phyloP scores from a whole-genome alignment of 2,329 filamentous ascomycete species.

The Aspergillus fructus region DNA sequence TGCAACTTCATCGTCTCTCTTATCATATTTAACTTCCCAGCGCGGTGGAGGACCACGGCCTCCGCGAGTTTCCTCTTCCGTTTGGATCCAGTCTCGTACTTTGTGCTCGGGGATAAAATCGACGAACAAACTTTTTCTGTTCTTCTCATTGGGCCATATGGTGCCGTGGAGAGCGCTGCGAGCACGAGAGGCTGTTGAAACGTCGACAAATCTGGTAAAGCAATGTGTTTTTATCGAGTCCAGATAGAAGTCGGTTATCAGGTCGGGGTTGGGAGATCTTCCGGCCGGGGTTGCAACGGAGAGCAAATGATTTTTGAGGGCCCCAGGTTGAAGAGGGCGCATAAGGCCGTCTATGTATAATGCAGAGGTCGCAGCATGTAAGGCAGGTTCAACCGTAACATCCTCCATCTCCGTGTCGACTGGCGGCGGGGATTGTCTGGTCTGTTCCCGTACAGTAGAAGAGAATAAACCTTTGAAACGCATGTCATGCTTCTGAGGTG shows the following conservation, averaged over 20 bases:
- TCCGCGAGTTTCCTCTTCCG: slow-evolving; percentile 57
- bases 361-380: slow-evolving; percentile 71
- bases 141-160: slow-evolving; percentile 84
- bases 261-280: slow-evolving; percentile 51
- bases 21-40: slow-evolving; percentile 74
- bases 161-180: slow-evolving; percentile 73
- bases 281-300: slow-evolving; percentile 64
- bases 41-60: slow-evolving; percentile 46
- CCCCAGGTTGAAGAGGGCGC: slow-evolving; percentile 72
- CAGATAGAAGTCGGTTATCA: slow-evolving; percentile 71
- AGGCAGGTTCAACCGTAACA: slow-evolving; percentile 53
- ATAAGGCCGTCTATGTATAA: slow-evolving; percentile 90
- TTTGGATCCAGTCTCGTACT: slow-evolving; percentile 70
- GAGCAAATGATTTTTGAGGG: slow-evolving; percentile 68
- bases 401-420: slow-evolving; percentile 33
- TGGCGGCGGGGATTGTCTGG: slow-evolving; percentile 26
- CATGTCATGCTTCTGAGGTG: slow-evolving; percentile 40
- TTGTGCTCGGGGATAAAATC: slow-evolving; percentile 83
- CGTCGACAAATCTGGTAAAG: slow-evolving; percentile 69
- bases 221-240: slow-evolving; percentile 87
- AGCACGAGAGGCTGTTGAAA: slow-evolving; percentile 72
- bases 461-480: slow-evolving; percentile 52
- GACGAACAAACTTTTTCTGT: slow-evolving; percentile 78
- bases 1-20: slow-evolving; percentile 55
- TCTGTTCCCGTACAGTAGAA: slow-evolving; percentile 24